A percentile compares a stretch with the other conserved stretches of the same genome.
Evolutionary conservation across 495 filamentous ascomycete species (phyloP).

Genomic region (Sphaerosporella brunnea): DNA sequence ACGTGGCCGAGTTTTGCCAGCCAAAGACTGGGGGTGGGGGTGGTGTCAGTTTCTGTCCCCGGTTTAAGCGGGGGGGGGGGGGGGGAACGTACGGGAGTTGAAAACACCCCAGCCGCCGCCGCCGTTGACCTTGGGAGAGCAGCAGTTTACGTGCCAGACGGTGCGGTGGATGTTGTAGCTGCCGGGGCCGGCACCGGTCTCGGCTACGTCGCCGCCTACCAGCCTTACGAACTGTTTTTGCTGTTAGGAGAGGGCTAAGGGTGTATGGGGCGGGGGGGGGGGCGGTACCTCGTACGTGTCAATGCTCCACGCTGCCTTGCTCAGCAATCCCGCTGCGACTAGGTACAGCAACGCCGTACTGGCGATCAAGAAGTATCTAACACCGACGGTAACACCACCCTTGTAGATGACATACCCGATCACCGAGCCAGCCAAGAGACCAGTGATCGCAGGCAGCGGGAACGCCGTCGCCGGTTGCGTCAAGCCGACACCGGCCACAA

Average conservation of each 20-base stretch:
- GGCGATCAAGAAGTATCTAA: constrained; percentile 49
- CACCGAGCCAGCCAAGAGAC: constrained; percentile 36
- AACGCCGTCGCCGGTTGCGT: constrained; percentile 44
- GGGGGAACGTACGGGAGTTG: constrained; percentile 37
- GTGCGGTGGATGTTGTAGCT: constrained; percentile 72
- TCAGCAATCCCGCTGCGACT: constrained; percentile 51
- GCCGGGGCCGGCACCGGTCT: constrained; percentile 59
- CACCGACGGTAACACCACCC: constrained; percentile 39
- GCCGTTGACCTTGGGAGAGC: constrained; percentile 50
- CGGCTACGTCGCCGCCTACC: constrained; percentile 55
- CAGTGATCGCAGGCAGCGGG: constrained; percentile 43
- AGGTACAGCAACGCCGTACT: constrained; percentile 58
- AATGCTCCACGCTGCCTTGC: constrained; percentile 45
- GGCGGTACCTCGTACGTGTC: constrained; percentile 29
- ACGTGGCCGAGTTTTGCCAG: constrained; percentile 80
- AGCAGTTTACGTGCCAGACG: constrained; percentile 91
- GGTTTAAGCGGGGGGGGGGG: constrained; percentile 11
- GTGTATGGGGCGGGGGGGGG: background rate
- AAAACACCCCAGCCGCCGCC: constrained; percentile 83
- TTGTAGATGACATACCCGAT: constrained; percentile 49
- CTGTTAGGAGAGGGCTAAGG: background rate
- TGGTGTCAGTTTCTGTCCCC: background rate
- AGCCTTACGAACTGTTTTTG: constrained; percentile 17
- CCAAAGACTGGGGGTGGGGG: constrained; percentile 35
- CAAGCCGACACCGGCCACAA: constrained; percentile 49